Base-by-base conservation (phyloP, 176 grass and related monocot genomes). In the Ensete glaucum region DNA sequence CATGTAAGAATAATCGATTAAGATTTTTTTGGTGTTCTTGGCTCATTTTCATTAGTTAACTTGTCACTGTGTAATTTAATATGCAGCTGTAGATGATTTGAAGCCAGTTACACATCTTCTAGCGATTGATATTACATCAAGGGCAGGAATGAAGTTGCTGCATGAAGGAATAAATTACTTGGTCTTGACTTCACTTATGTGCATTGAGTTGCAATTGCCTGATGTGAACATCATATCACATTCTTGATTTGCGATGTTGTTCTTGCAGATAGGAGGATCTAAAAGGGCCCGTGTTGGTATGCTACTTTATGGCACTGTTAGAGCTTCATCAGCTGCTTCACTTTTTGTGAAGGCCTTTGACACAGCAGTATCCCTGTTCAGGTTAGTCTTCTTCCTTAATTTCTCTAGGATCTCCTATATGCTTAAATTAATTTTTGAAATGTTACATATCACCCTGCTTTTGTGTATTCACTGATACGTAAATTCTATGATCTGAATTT, bases 61-160 rank as follows among this genome's bases (percentile, higher is more conserved):
- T 54, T 79, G 1, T 73, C 17, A 66, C 77, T 78, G 29, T 52
- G 23, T 52, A 13, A 73, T 78, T 72, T 27, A 53, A 49, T 76
- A 76, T 85, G 64, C 82, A 98, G 95, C 80, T 79, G 69, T 68
- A 77, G 88, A 98, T 89, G 90, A 93, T 77, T 63, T 57, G 53
- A 98, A 93, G 72, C 86, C 90, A 53, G 69, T 98, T 65, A 98
- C 95, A 72, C 95, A 98, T 87, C 90, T 98, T 82, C 82, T 98
- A 79, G 86, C 84, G 74, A 58, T 98, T 82, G 86, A 93, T 89
- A 56, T 89, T 84, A 82, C 87, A 56, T 98, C 88, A 48, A 93
- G 76, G 70, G 72, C 64, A 56, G 95, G 90, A 71, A 85, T 60
- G 68, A 91, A 98, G 25, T 85, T 98, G 86, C 81, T 98, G 83